These are phyloP conservation scores for Tricholoma hemisulphureum DNA, from an alignment of 768 basidiomycete genomes.

Conservation along the genomic window DNA sequence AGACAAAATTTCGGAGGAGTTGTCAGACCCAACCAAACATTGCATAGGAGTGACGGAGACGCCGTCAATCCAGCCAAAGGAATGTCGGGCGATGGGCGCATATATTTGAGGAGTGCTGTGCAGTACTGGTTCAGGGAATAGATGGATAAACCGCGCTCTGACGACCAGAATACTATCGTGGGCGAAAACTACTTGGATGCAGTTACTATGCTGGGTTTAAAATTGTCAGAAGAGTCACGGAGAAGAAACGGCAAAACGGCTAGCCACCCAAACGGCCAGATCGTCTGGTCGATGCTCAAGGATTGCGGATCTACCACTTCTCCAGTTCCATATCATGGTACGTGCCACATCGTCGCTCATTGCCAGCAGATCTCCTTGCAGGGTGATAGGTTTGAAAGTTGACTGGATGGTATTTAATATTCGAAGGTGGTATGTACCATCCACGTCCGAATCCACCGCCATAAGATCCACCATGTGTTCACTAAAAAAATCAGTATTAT, in stretches of 20 bases:
- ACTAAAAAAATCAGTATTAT: constrained; percentile 21
- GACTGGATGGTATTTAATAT: constrained; percentile 37
- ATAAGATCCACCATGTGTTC: constrained; percentile 34
- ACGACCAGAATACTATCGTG: constrained; percentile 51
- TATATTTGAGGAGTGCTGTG: constrained; percentile 24
- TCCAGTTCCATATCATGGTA: constrained; percentile 59
- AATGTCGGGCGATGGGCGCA: constrained; percentile 40
- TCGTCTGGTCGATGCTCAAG: constrained; percentile 38
- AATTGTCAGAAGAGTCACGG: constrained; percentile 1
- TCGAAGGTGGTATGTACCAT: constrained; percentile 25
- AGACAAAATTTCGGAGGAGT: background rate
- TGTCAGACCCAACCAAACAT: background rate
- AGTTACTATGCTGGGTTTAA: constrained; percentile 44
- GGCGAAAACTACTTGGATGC: constrained; percentile 51
- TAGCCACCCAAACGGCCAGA: constrained; percentile 30
- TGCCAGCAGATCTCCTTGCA: constrained; percentile 53
- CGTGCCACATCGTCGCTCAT: constrained; percentile 51
- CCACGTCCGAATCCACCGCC: constrained; percentile 15
- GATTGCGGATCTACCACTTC: constrained; percentile 42
- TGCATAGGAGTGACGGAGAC: constrained; percentile 38
- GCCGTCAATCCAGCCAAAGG: constrained; percentile 71
- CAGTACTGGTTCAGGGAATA: constrained; percentile 51
- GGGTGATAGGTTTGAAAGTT: constrained; percentile 43
- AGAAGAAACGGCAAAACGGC: constrained; percentile 8
- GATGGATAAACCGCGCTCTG: constrained; percentile 55